Base-by-base conservation (phyloP, 345 rosid species). In the Reutealis trisperma region DNA sequence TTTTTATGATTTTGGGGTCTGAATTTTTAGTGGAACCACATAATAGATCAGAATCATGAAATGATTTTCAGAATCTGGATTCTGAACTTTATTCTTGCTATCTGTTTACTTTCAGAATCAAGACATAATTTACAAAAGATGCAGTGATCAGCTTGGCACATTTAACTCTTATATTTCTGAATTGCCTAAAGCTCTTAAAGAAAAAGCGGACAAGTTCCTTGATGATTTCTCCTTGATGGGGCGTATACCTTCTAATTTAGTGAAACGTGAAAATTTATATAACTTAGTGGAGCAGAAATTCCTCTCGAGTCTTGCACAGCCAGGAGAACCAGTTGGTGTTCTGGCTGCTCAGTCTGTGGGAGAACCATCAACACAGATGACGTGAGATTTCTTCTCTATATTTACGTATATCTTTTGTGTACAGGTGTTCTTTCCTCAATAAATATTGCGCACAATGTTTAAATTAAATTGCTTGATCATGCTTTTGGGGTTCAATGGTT, bases 291-390 rank as follows among this genome's bases (percentile, higher is more conserved):
- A 88, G 84, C 89, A 88, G 78, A 93, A 90, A 76, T 96, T 85
- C 82, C 79, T 91, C 73, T 84, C 86, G 37, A 92, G 98, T 85
- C 99, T 96, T 71, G 99, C 97, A 37, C 98, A 93, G 86, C 99
- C 98, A 58, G 99, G 99, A 70, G 99, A 96, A 83, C 96, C 99
- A 25, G 97, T 96, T 71, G 99, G 99, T 78, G 90, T 96, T 81
- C 96, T 96, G 84, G 98, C 99, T 76, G 91, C 96, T 75, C 99
- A 96, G 73, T 96, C 99, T 81, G 99, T 96, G 7, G 99, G 99
- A 81, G 99, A 96, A 87, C 99, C 99, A 72, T 96, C 99, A 16
- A 96, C 99, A 74, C 99, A 96, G 79, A 96, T 96, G 99, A 93
- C 99, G 98, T 96, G 80, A 88, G 96, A 63, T 81, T 76, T 81